These are phyloP conservation scores for Starmera dryadoides DNA, from an alignment of 805 yeast genomes.

Conservation along the genomic window DNA sequence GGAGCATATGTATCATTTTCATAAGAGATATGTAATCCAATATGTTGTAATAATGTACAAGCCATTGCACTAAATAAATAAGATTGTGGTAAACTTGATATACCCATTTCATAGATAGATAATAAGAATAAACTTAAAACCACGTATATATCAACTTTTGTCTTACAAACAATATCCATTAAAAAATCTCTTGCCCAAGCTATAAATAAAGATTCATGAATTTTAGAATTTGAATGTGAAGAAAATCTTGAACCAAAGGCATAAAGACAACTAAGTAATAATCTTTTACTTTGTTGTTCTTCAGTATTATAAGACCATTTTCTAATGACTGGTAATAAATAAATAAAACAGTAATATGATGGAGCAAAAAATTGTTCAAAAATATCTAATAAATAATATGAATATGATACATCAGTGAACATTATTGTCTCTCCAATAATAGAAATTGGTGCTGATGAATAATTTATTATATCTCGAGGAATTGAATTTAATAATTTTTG, in stretches of 20 bases:
- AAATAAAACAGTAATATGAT: slow-evolving; percentile 8
- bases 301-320: slow-evolving; percentile 13
- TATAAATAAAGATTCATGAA: slow-evolving; percentile 13
- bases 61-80: slow-evolving; percentile 24
- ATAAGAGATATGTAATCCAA: slow-evolving; percentile 24
- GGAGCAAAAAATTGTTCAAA: slow-evolving; percentile 10
- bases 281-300: slow-evolving; percentile 14
- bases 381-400: slow-evolving; percentile 5
- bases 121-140: slow-evolving; percentile 19
- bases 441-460: background rate
- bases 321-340: slow-evolving; percentile 8
- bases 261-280: slow-evolving; percentile 18
- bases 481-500: background rate
- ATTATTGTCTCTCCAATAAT: slow-evolving; percentile 9
- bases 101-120: slow-evolving; percentile 25
- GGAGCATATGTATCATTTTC: slow-evolving; percentile 3
- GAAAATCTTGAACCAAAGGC: slow-evolving; percentile 21
- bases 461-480: background rate
- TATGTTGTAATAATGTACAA: slow-evolving; percentile 25
- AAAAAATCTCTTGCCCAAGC: slow-evolving; percentile 19
- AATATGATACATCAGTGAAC: slow-evolving; percentile 12
- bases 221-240: slow-evolving; percentile 7
- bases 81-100: slow-evolving; percentile 23
- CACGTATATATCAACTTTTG: slow-evolving; percentile 15
- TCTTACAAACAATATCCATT: slow-evolving; percentile 10